Percentiles rank a stretch among this genome's conserved stretches.
These are phyloP conservation scores for Hemerocallis citrina DNA, from an alignment of 106 monocot species.

Conservation along the genomic window DNA sequence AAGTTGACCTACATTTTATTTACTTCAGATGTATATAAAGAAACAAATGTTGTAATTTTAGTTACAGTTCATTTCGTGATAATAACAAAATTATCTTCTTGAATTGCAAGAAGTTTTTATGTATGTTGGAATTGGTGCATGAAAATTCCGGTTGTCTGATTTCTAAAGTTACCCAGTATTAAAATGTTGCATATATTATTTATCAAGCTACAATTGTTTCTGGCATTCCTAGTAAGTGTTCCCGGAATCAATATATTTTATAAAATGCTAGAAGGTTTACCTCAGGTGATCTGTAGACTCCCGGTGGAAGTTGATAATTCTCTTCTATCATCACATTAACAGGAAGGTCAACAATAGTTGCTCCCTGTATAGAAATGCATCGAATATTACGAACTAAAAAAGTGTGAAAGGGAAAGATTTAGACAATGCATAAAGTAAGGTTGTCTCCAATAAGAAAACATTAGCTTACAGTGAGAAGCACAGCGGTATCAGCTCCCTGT, in stretches of 20 bases:
- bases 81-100: too few relatives aligned
- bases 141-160: too few relatives aligned
- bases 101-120: too few relatives aligned
- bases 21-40: too few relatives aligned
- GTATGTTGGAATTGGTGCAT: too few relatives aligned
- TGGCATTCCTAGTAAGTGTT: too few relatives aligned
- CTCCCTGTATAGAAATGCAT: conserved; percentile 44
- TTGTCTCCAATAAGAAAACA: not conserved
- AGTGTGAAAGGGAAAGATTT: not conserved
- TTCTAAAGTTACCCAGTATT: too few relatives aligned
- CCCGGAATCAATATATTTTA: not conserved
- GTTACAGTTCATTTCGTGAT: too few relatives aligned
- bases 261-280: conserved; percentile 15
- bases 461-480: conserved; percentile 70
- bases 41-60: too few relatives aligned
- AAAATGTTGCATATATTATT: too few relatives aligned
- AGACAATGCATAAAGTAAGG: not conserved
- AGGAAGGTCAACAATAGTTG: conserved; percentile 72
- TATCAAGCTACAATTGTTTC: too few relatives aligned
- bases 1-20: too few relatives aligned
- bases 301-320: conserved; percentile 65
- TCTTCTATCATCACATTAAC: conserved; percentile 56
- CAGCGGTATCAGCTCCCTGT: conserved; percentile 86
- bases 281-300: conserved; percentile 29
- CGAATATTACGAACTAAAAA: not conserved